phyloP scores from a whole-genome alignment of 2,329 filamentous ascomycete genomes.

The Sarocladiaceae sp. region DNA sequence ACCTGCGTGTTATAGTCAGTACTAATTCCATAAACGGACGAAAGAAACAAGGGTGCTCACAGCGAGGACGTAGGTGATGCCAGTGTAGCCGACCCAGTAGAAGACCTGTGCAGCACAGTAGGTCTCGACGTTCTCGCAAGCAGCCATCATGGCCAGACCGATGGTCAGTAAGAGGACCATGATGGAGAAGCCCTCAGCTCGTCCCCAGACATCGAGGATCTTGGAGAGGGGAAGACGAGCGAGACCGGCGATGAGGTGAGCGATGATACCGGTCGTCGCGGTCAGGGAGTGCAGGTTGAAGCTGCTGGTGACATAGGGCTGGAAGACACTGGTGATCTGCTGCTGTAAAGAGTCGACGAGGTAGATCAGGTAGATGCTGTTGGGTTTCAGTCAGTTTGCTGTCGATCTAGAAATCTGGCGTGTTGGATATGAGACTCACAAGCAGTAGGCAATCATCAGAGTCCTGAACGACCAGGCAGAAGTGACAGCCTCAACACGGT shows the following conservation, averaged over 20 bases:
- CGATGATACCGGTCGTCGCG: constrained; percentile 47
- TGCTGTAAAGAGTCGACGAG: constrained; percentile 40
- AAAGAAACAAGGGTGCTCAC: no score
- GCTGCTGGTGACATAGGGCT: constrained; percentile 39
- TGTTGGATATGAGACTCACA: constrained; percentile 35
- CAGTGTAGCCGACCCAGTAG: constrained; percentile 54
- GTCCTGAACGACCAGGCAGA: constrained; percentile 31
- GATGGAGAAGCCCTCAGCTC: constrained; percentile 49
- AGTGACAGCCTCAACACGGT: constrained; percentile 33
- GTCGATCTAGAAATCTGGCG: no score
- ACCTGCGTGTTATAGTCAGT: constrained; percentile 42
- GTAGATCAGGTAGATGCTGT: constrained; percentile 35
- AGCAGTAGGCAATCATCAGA: constrained; percentile 30
- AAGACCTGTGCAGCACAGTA: constrained; percentile 58
- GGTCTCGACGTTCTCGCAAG: constrained; percentile 37
- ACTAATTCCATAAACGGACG: no score
- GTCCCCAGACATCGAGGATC: constrained; percentile 59
- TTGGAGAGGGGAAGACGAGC: constrained; percentile 59
- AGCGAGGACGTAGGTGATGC: constrained; percentile 53
- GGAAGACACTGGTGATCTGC: constrained; percentile 28
- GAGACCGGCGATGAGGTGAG: constrained; percentile 48
- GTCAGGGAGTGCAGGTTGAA: constrained; percentile 47
- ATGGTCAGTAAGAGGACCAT: constrained; percentile 39
- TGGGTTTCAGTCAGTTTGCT: not conserved
- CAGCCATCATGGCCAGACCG: constrained; percentile 54